Percentiles rank a stretch among this genome's conserved stretches.
Conservation (phyloP, 257 asterid species). For the Solanum sitiens region DNA sequence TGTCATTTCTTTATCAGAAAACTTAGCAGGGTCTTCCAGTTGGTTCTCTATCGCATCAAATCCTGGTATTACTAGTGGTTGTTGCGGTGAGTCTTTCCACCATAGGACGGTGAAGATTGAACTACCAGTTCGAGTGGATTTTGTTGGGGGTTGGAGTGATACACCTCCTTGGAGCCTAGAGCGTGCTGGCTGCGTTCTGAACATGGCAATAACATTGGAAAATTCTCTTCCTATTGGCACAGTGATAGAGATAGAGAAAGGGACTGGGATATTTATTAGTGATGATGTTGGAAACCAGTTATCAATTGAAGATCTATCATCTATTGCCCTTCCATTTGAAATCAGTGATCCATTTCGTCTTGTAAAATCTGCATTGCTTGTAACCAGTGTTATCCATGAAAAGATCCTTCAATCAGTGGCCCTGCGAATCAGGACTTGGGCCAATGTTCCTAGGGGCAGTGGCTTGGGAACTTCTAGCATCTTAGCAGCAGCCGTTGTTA, state of each 20-base stretch:
- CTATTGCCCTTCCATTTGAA: slow-evolving; percentile 68
- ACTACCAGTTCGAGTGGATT: slow-evolving; percentile 92
- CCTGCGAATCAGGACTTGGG: slow-evolving; percentile 84
- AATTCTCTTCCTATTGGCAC: slow-evolving; percentile 82
- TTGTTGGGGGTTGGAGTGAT: slow-evolving; percentile 98
- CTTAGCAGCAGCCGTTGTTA: slow-evolving; percentile 90
- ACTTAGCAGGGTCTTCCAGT: slow-evolving; percentile 26
- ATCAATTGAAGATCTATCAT: slow-evolving; percentile 32
- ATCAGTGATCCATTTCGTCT: slow-evolving; percentile 74
- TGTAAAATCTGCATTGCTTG: slow-evolving; percentile 83
- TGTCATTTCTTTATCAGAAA: slow-evolving; percentile 21
- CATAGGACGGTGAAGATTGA: slow-evolving; percentile 65
- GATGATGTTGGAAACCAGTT: slow-evolving; percentile 67
- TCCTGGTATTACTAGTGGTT: slow-evolving; percentile 20
- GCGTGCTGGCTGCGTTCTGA: slow-evolving; percentile 86
- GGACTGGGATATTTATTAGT: slow-evolving; percentile 30
- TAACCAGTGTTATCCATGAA: slow-evolving; percentile 39
- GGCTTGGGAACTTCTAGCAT: slow-evolving; percentile 98
- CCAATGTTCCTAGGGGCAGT: slow-evolving; percentile 94
- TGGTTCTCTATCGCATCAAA: slow-evolving; percentile 9
- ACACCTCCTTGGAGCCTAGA: slow-evolving; percentile 99
- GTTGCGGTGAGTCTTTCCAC: slow-evolving; percentile 32
- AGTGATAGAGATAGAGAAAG: slow-evolving; percentile 47
- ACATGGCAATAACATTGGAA: slow-evolving; percentile 81
- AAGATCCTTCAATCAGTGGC: slow-evolving; percentile 37